Evolutionary conservation across 345 rosid genomes (phyloP), one percentile per base, ranked within the genome.

Genomic region (Brassica nigra): DNA sequence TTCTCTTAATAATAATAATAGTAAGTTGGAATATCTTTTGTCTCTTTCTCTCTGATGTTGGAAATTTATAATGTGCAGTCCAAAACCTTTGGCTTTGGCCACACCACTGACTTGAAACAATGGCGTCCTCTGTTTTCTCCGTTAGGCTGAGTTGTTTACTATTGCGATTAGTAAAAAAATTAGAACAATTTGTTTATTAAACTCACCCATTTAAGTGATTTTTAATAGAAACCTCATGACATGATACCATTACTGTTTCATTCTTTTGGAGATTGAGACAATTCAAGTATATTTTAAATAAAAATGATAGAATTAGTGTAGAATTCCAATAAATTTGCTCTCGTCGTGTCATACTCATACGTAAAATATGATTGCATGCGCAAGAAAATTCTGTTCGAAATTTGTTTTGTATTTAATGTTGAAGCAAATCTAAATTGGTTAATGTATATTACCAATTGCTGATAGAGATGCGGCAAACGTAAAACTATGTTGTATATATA

Each of bases 31-130:
- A 73, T 77, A 73, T 73, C 59, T 64, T 76, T 47, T 62, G 8
- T 52, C 69, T 63, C 47, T 18, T 52, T 74, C 34, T 16, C 14
- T 77, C 6, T 66, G 28, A 49, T 49, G 66, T 74, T 62, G 14
- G 79, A 68, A 62, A 28, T 0, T 61, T 61, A n/a, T n/a, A 28
- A 61, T 61, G 34, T 62, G 66, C 62, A 74, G 62, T 27, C 31
- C 65, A 62, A 27, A 74, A 67, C 70, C 44, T 68, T 63, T 36
- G 66, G 44, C 47, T 16, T 8, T 34, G 69, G 79, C 66, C 49
- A 74, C 28, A 62, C 76, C 80, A 76, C 70, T 80, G 83, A 80
- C 76, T 75, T 80, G 52, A 68, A 29, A 68, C 82, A 68, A 47
- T 7, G 58, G 44, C 2, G 14, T 30, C 59, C 83, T 36, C 39